Percentiles rank a stretch among this genome's conserved stretches.
phyloP scores from a whole-genome alignment of 768 basidiomycete genomes.

The Tylopilus sp. region DNA sequence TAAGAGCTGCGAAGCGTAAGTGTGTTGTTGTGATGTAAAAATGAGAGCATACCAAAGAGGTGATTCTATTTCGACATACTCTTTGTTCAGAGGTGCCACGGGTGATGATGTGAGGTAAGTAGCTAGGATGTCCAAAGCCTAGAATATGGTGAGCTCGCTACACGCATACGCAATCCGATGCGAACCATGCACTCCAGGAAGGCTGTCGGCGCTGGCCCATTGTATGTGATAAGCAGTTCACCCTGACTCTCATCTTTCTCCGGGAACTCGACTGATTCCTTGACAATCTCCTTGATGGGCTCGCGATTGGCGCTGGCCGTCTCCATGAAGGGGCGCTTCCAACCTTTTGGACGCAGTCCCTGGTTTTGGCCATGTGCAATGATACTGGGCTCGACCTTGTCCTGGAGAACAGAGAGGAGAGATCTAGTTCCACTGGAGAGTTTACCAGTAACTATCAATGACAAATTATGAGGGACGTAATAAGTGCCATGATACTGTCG shows the following conservation, averaged over 20 bases:
- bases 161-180: background rate
- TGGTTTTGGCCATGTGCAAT: constrained; percentile 68
- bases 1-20: constrained; percentile 54
- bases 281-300: constrained; percentile 49
- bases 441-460: constrained; percentile 86
- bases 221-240: constrained; percentile 72
- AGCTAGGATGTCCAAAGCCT: constrained; percentile 85
- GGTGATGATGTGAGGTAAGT: constrained; percentile 85
- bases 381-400: constrained; percentile 79
- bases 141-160: constrained; percentile 6
- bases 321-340: constrained; percentile 95
- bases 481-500: constrained; percentile 83
- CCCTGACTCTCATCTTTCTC: constrained; percentile 96
- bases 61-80: constrained; percentile 86
- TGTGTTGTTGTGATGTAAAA: background rate
- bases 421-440: constrained; percentile 71
- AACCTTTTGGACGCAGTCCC: constrained; percentile 64
- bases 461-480: constrained; percentile 93
- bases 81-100: constrained; percentile 81
- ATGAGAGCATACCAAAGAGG: constrained; percentile 68
- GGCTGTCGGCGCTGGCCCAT: constrained; percentile 71
- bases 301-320: constrained; percentile 67
- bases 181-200: constrained; percentile 70
- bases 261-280: constrained; percentile 83
- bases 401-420: constrained; percentile 78